Evolutionary conservation across 2,329 filamentous ascomycete genomes (phyloP), one percentile per base, ranked within the genome.

Genomic region (Davidsoniella eucalypti): DNA sequence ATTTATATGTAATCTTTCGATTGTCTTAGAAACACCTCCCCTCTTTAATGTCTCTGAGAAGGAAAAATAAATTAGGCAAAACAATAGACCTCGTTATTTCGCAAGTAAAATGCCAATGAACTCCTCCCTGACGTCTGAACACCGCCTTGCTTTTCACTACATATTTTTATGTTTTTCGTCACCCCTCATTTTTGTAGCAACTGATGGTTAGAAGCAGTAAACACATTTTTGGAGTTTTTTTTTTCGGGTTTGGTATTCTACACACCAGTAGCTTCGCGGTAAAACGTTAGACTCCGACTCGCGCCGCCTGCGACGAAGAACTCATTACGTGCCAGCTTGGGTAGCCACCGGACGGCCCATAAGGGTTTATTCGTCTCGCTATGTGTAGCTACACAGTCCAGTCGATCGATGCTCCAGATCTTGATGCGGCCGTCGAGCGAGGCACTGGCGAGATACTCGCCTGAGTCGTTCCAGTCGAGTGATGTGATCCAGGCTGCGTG

Each of bases 371-470:
- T 88, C 5, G 85, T 87, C 67, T 96, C 88, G 52, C 82, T 88
- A 62, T 94, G 87, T 8, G 92, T 98, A 10, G 90, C 87, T 42
- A 98, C 92, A 61, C 92, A 96, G 4, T 73, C 72, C 51, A 79
- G 76, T 33, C 80, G 76, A 58, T 94, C 87, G 53, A 95, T 76
- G 26, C 86, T 90, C 92, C 92, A 98, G 26, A 96, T 84, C 65
- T 94, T 95, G 54, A 84, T 86, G 64, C 94, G 95, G 37, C 92
- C 90, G 61, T 96, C 88, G 63, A 93, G 87, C 1, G 84, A 80
- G 44, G 87, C 86, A 60, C 84, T 93, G 2, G 96, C 71, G 10
- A 98, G 69, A 63, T 85, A 94, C 65, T 96, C 90, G 44, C 92
- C 92, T 4, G 84, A 93, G 60, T 85, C 78, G 63, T 82, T 96